Evolutionary conservation across 148 eudicot species (phyloP), one percentile per base, ranked within the genome.

Genomic region (Cornus suecica): DNA sequence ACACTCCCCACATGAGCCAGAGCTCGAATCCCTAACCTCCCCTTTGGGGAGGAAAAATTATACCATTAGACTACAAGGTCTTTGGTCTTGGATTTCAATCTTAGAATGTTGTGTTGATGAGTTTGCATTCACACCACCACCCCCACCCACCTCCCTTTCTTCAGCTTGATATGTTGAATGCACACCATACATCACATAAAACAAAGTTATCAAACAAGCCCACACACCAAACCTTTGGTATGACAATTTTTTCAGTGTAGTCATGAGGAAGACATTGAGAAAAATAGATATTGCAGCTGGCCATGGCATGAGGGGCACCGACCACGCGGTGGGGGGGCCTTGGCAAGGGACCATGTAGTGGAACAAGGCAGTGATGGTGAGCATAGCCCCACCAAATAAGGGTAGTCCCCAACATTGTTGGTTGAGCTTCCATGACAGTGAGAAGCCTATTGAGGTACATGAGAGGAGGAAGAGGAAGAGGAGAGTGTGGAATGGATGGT

Each of bases 251-350:
- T 81, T 84, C 31, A 91, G 74, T 5, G 86, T 88, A n/a, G 88
- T 81, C 90, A 91, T 89, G 37, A 90, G 87, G 79, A 90, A 92
- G 13, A 92, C 88, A 58, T 90, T 92, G 56, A 92, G 87, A 58
- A 85, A 87, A 22, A 92, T 81, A 0, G 97, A 92, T 0, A 86
- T 26, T 4, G 89, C 86, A 5, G 97, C 90, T 5, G 92, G 94
- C 97, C 97, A 92, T 5, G 97, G 97, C 97, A 92, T 92, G 48
- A 85, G 70, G 16, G 94, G 94, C 26, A 92, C 92, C 0, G 78
- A 79, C 94, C 93, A 91, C 37, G 68, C 83, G 18, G 61, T 14
- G n/a, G 72, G 14, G 14, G 27, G 83, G 66, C 65, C 66, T 31
- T 63, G 70, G 30, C 67, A 60, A 27, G 80, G 84, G 73, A 80